phyloP scores from a whole-genome alignment of 441 rosid genomes.

The Eutrema salsugineum region DNA sequence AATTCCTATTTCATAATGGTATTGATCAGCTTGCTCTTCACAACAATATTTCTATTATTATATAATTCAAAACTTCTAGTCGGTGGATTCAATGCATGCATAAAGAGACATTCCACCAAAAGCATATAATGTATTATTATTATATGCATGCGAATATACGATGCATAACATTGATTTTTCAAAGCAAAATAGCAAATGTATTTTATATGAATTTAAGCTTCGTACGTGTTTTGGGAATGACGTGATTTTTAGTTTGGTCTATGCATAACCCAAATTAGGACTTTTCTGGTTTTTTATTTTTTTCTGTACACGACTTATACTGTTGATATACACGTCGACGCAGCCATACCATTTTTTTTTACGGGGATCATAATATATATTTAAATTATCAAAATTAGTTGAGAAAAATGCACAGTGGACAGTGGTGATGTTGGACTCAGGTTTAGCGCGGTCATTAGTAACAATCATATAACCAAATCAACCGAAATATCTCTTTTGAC shows the following conservation, averaged over 20 bases:
- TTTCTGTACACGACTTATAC: too few relatives aligned
- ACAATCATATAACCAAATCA: too few relatives aligned
- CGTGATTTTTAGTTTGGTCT: neutral
- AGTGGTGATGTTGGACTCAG: too few relatives aligned
- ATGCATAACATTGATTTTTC: neutral
- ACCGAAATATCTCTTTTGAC: too few relatives aligned
- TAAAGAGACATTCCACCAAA: constrained; percentile 12
- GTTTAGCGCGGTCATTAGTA: too few relatives aligned
- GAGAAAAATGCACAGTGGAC: too few relatives aligned
- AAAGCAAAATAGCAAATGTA: neutral
- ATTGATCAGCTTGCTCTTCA: constrained; percentile 11
- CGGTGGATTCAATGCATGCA: constrained; percentile 18
- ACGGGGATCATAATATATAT: too few relatives aligned
- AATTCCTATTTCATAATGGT: constrained; percentile 1
- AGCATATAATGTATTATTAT: neutral
- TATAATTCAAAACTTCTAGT: neutral
- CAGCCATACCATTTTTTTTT: too few relatives aligned
- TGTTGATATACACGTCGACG: too few relatives aligned
- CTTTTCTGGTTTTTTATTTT: too few relatives aligned
- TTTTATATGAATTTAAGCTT: neutral
- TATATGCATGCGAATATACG: neutral
- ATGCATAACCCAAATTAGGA: neutral
- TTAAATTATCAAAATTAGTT: too few relatives aligned
- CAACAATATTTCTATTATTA: neutral
- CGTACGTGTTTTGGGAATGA: neutral